Percentiles rank a stretch among this genome's conserved stretches.
Conservation (phyloP, 164 flowering plant genomes). For the Piper longum region DNA sequence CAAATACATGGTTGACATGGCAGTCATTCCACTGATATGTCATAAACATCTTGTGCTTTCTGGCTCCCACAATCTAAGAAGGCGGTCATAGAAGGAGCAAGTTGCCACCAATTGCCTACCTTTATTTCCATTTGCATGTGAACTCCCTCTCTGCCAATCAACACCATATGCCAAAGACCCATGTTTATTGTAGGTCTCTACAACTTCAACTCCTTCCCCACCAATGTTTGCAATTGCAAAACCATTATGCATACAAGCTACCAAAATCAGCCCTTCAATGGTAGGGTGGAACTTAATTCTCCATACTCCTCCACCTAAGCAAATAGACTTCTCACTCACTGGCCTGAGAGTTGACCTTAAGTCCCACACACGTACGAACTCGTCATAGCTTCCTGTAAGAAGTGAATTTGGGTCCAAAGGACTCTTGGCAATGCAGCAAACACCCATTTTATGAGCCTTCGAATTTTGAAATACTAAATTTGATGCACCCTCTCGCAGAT, state of each 20-base stretch:
- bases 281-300: constrained; percentile 77
- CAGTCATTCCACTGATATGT: neutral
- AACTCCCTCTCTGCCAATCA: constrained; percentile 57
- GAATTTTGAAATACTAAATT: constrained; percentile 48
- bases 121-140: constrained; percentile 11
- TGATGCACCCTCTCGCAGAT: constrained; percentile 47
- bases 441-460: constrained; percentile 69
- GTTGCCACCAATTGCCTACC: constrained; percentile 45
- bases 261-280: constrained; percentile 42
- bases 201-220: constrained; percentile 26
- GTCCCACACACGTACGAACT: constrained; percentile 77
- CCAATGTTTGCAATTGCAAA: constrained; percentile 43
- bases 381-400: constrained; percentile 90
- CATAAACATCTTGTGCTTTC: constrained; percentile 1
- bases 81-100: constrained; percentile 86
- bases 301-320: constrained; percentile 95
- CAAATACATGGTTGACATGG: neutral
- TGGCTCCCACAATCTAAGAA: constrained; percentile 72
- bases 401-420: constrained; percentile 35
- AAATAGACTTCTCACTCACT: constrained; percentile 39
- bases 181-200: constrained; percentile 59
- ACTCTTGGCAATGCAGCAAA: constrained; percentile 68
- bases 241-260: constrained; percentile 98
- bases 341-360: constrained; percentile 60
- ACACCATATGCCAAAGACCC: constrained; percentile 93